Evolutionary conservation across 1,284 basidiomycete genomes (phyloP), one percentile per base, ranked within the genome.

Genomic region (Tylopilus sp.): DNA sequence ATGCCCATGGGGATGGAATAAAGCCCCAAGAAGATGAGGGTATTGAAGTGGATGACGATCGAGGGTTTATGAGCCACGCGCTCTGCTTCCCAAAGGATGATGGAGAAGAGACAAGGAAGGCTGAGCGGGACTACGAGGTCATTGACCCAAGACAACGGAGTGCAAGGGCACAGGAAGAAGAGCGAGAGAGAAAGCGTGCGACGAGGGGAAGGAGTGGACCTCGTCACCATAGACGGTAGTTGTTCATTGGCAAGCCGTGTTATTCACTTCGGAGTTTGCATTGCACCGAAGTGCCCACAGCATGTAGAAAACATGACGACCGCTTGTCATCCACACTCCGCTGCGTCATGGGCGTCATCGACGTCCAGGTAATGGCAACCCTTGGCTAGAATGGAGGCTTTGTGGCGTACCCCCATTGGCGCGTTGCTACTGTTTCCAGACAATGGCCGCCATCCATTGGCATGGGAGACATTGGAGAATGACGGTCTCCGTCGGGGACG

Each of bases 41-140:
- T 0, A 75, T 89, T 62, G 91, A 94, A 61, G 81, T 93, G 34
- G 92, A 94, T 60, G 76, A 86, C 52, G 92, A 94, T 64, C 74
- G 76, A 8, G 89, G 80, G 8, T 94, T 93, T 74, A 76, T 94
- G 70, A 74, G 71, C 9, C 92, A 95, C 64, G 69, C 77, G 18
- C 71, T 95, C 50, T 78, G 79, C 56, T 92, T 93, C 68, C 79
- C 85, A 16, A 90, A 91, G 65, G 89, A 86, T 49, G 81, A 86
- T 54, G 74, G 75, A 28, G 86, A 90, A 59, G 85, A 93, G 68
- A 80, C 78, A 15, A 68, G 74, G 49, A 86, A 93, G 64, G 92
- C 92, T 0, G 89, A 94, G 66, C 75, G 89, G 41, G 92, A 95
- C 57, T 95, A 94, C 60, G 88, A 92, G 65, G 92, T 95, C 41